Evolutionary conservation across 2,329 filamentous ascomycete species (phyloP), one percentile per base, ranked within the genome.

Genomic region (Paraconiothyrium sp.): DNA sequence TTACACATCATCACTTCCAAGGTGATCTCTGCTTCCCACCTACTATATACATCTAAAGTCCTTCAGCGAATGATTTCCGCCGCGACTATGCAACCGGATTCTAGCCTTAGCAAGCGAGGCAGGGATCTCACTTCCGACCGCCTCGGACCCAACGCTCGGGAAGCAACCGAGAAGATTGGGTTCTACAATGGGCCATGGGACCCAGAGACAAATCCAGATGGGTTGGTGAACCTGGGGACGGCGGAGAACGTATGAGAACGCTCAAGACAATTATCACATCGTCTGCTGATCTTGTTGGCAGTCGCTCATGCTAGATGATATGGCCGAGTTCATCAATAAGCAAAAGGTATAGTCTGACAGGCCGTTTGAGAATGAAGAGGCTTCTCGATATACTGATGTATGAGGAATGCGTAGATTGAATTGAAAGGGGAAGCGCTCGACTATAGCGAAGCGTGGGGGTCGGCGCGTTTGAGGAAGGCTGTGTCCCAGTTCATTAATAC

Each of bases 401-500:
- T 48, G 24, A 44, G n/a, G 6, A 44, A 44, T 9, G 22, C 3
- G 11, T 41, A 69, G 70, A 48, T 80, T 47, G 61, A 63, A 22
- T 75, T 81, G 30, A 69, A 72, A 20, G 48, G 72, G 16, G 61
- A 73, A 39, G 76, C 78, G 9, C 72, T 82, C 55, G 76, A 76
- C 54, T 84, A 84, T 66, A 74, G 76, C 37, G 76, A 78, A 54
- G 77, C 79, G 13, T 75, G 69, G 63, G 79, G 79, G 7, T 78
- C 75, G 30, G 66, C 64, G 14, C 72, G 76, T 20, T 75, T 85
- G n/a, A 78, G 79, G 0, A 66, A 61, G 5, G 79, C 78, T 0
- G 76, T 83, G 62, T 78, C 82, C 14, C 68, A 65, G 2, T 78
- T 82, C 61, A 64, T 85, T 47, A 83, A 81, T 60, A 74, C 46